Conservation (phyloP, 2,329 filamentous ascomycete genomes). For the Epichloe gansuensis region DNA sequence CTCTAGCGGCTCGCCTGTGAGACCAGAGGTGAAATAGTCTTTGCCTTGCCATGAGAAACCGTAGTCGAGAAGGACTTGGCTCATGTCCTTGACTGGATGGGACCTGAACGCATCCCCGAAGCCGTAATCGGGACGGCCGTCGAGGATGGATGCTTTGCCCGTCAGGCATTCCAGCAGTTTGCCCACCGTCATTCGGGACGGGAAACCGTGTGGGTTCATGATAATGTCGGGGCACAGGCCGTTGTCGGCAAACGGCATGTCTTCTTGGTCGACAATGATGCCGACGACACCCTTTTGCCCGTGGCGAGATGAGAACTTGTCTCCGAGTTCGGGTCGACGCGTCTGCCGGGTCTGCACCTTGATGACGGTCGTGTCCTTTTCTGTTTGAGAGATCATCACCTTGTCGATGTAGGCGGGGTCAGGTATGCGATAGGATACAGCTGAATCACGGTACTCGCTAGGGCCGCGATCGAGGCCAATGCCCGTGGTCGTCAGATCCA, state of each 20-base stretch:
- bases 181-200: constrained; percentile 97
- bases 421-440: constrained; percentile 67
- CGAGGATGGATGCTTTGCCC: constrained; percentile 82
- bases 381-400: constrained; percentile 83
- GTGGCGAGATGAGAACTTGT: constrained; percentile 98
- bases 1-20: constrained; percentile 85
- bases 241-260: constrained; percentile 87
- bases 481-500: constrained; percentile 61
- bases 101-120: constrained; percentile 68
- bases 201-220: constrained; percentile 99
- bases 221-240: constrained; percentile 96
- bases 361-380: constrained; percentile 73
- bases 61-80: constrained; percentile 65
- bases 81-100: constrained; percentile 79
- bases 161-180: constrained; percentile 93
- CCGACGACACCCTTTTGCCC: constrained; percentile 97
- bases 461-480: constrained; percentile 54
- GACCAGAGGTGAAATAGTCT: constrained; percentile 88
- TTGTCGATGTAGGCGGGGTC: constrained; percentile 91
- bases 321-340: constrained; percentile 81
- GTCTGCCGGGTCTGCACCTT: constrained; percentile 97
- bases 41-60: constrained; percentile 97
- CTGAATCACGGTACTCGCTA: constrained; percentile 53
- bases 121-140: constrained; percentile 79
- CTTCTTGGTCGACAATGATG: constrained; percentile 90